Evolutionary conservation across 495 filamentous ascomycete species (phyloP), one percentile per base, ranked within the genome.

Genomic region (Penicillium parvum): DNA sequence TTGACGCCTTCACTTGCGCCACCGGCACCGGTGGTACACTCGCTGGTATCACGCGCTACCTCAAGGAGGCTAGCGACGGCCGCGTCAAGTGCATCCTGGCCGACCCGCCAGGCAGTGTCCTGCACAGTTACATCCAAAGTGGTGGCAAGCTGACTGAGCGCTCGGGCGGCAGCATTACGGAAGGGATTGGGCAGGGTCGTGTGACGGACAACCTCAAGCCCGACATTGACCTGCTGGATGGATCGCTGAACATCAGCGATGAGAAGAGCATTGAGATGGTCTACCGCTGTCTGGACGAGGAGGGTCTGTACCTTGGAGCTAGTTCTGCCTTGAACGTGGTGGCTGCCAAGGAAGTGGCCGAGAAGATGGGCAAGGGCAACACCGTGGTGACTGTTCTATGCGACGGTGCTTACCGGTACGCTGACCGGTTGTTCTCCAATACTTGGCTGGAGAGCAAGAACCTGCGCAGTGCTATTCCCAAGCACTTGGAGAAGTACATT

Each of bases 201-300:
- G 75, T 98, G 11, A 98, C 92, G 27, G 89, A 95, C 49, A 98
- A 98, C 64, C 69, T 98, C 37, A 68, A 80, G 65, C 86, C 81
- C 12, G 94, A 98, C 57, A 73, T 98, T 40, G 84, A 78, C 32
- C 71, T 95, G 18, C 52, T 98, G 21, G 91, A 96, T 63, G 89
- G 84, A n/a, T 85, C 89, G 30, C 53, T 98, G 52, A 73, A 84
- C 55, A 87, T 98, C 53, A 76, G 76, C 45, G 92, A 98, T 58
- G 90, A 90, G 72, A 92, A 92, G 77, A 89, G 79, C 49, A 90
- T 98, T 58, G 89, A 86, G 66, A 96, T 96, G 92, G 90, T 98
- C 45, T 98, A 97, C 66, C 76, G 92, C 47, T 95, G 94, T 55
- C 71, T 98, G 50, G 92, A 98, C 55, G 92, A 97, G 66, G 92